Conservation (phyloP, 2,329 filamentous ascomycete genomes). For the Fusarium musae region DNA sequence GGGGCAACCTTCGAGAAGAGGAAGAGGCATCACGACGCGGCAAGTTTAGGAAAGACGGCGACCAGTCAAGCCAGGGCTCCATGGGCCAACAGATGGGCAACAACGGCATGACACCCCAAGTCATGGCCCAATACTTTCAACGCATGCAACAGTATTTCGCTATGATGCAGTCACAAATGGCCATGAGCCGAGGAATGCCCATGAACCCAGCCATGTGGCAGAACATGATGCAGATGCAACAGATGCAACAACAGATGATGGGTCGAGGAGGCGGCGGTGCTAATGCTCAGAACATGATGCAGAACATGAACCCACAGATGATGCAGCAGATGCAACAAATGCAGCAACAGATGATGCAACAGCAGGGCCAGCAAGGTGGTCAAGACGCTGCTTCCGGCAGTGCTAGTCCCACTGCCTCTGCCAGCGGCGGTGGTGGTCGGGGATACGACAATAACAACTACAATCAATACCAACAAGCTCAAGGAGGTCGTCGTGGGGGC, state of each 20-base stretch:
- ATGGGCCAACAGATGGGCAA: conserved; percentile 58
- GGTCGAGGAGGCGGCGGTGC: conserved; percentile 52
- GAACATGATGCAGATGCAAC: conserved; percentile 81
- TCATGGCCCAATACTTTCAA: conserved; percentile 99
- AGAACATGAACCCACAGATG: conserved; percentile 62
- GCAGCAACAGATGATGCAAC: conserved; percentile 56
- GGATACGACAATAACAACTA: conserved; percentile 48
- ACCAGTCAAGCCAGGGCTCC: conserved; percentile 54
- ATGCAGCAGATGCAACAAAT: conserved; percentile 69
- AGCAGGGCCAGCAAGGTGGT: conserved; percentile 49
- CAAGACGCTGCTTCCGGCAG: conserved; percentile 45
- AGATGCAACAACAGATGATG: conserved; percentile 68
- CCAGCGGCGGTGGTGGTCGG: conserved; percentile 42
- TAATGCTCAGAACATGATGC: conserved; percentile 54
- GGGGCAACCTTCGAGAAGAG: conserved; percentile 93
- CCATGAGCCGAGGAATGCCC: conserved; percentile 78
- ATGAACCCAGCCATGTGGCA: conserved; percentile 83
- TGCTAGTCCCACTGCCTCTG: conserved; percentile 28
- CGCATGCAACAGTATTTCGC: conserved; percentile 98
- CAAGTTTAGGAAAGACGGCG: conserved; percentile 68
- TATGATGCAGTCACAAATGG: conserved; percentile 94
- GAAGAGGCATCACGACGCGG: conserved; percentile 76
- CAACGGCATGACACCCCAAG: conserved; percentile 87
- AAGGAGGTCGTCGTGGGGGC: conserved; percentile 47
- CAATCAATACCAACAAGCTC: conserved; percentile 56